A percentile compares a stretch with the other conserved stretches of the same genome.
Conservation (phyloP, 192 early-diverging fungal genomes). For the Funneliformis mosseae region DNA sequence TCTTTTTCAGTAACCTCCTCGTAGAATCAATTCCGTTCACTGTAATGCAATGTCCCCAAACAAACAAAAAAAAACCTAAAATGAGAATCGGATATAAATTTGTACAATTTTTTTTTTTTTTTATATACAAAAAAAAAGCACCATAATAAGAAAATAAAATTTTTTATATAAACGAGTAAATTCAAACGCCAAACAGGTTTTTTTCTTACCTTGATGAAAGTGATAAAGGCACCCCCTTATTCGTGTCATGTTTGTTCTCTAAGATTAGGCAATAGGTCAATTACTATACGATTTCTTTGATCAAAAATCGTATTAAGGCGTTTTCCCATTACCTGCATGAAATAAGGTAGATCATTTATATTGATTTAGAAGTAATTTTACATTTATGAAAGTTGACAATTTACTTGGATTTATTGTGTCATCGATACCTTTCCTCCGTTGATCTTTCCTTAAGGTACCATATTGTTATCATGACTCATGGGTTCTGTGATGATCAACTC, state of each 20-base stretch:
- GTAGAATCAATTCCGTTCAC: no score
- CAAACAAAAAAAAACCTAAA: background rate
- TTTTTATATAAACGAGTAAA: background rate
- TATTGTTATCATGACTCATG: no score
- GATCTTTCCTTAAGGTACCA: no score
- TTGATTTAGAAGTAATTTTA: background rate
- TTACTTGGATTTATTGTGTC: no score
- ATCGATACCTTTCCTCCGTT: no score
- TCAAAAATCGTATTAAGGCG: background rate
- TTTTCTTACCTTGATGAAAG: background rate
- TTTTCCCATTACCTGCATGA: background rate
- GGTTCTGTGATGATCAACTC: no score
- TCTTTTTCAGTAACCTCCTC: no score
- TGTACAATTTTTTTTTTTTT: no score
- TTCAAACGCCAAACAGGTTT: constrained; percentile 1
- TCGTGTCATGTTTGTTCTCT: background rate
- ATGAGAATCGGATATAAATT: background rate
- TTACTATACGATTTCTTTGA: no score
- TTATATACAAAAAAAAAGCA: background rate
- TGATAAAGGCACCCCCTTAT: background rate
- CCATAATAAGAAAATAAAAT: constrained; percentile 5
- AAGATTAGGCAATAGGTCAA: no score
- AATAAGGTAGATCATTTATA: background rate
- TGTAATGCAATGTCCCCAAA: background rate
- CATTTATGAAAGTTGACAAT: background rate